Evolutionary conservation across 2,329 filamentous ascomycete species (phyloP).

Genomic region (Hysterium pulicare): DNA sequence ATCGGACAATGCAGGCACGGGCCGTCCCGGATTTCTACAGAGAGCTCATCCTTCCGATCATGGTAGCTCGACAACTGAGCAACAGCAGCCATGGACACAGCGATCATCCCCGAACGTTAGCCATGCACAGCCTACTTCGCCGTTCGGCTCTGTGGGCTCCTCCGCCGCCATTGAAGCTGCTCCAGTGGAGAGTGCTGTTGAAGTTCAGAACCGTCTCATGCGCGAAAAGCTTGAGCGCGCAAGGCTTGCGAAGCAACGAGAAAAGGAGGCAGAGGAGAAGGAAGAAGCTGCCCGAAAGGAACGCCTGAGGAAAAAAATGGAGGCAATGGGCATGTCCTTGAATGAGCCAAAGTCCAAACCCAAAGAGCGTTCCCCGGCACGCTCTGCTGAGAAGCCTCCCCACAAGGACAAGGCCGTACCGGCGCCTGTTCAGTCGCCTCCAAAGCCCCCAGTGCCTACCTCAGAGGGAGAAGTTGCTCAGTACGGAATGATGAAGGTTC

Average conservation of each 20-base stretch:
- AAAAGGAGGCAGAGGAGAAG: slow-evolving; percentile 60
- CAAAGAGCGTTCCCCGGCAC: slow-evolving; percentile 39
- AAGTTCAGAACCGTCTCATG: slow-evolving; percentile 69
- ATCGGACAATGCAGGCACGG: slow-evolving; percentile 17
- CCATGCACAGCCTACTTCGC: slow-evolving; percentile 33
- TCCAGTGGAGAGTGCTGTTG: slow-evolving; percentile 58
- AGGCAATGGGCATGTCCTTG: slow-evolving; percentile 62
- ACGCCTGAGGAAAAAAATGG: slow-evolving; percentile 68
- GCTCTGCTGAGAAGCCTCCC: slow-evolving; percentile 27
- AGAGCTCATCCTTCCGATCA: slow-evolving; percentile 91
- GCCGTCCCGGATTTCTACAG: slow-evolving; percentile 17
- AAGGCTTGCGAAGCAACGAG: slow-evolving; percentile 64
- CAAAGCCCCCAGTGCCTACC: slow-evolving; percentile 57
- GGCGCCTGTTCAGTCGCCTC: slow-evolving; percentile 42
- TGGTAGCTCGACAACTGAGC: slow-evolving; percentile 58
- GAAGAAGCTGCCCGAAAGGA: slow-evolving; percentile 70
- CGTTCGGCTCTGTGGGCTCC: slow-evolving; percentile 31
- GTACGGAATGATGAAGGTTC: slow-evolving; percentile 62
- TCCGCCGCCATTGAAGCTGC: slow-evolving; percentile 23
- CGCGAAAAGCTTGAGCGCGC: slow-evolving; percentile 66
- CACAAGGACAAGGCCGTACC: slow-evolving; percentile 45
- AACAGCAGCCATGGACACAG: slow-evolving; percentile 20
- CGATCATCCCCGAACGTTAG: slow-evolving; percentile 27
- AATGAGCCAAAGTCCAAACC: slow-evolving; percentile 27
- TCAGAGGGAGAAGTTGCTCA: slow-evolving; percentile 57